Conservation (phyloP, 2,329 filamentous ascomycete genomes). For the Cyphellophora attinorum region DNA sequence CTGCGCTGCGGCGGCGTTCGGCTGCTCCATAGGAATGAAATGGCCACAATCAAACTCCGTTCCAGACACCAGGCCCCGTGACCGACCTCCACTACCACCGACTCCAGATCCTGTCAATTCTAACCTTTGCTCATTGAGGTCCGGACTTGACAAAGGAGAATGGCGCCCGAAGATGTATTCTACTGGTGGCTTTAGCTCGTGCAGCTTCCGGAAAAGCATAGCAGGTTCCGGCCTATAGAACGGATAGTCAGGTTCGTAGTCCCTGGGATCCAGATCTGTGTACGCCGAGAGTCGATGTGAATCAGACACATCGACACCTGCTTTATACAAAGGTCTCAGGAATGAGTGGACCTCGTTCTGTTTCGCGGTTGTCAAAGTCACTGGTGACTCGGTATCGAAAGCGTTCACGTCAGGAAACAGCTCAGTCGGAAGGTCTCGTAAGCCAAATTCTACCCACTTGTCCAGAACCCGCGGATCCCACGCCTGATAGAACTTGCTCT, state of each 20-base stretch:
- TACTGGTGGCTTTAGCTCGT: constrained; percentile 31
- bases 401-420: constrained; percentile 43
- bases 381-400: constrained; percentile 21
- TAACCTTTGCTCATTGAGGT: constrained; percentile 31
- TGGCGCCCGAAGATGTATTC: constrained; percentile 34
- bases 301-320: constrained; percentile 38
- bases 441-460: constrained; percentile 60
- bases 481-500: constrained; percentile 64
- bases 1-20: constrained; percentile 14
- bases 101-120: constrained; percentile 28
- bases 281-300: constrained; percentile 23
- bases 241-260: constrained; percentile 23
- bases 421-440: constrained; percentile 61
- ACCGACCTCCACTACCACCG: constrained; percentile 44
- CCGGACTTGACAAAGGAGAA: constrained; percentile 29
- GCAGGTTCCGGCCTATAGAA: constrained; percentile 35
- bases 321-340: constrained; percentile 40
- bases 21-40: constrained; percentile 18
- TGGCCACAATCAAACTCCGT: constrained; percentile 15
- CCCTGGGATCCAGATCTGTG: constrained; percentile 33
- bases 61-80: constrained; percentile 24
- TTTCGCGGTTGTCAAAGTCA: constrained; percentile 68
- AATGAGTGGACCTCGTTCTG: constrained; percentile 67
- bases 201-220: constrained; percentile 29
- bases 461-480: constrained; percentile 80